phyloP scores from a whole-genome alignment of 75 land plant species.

The Sequoiadendron giganteum region DNA sequence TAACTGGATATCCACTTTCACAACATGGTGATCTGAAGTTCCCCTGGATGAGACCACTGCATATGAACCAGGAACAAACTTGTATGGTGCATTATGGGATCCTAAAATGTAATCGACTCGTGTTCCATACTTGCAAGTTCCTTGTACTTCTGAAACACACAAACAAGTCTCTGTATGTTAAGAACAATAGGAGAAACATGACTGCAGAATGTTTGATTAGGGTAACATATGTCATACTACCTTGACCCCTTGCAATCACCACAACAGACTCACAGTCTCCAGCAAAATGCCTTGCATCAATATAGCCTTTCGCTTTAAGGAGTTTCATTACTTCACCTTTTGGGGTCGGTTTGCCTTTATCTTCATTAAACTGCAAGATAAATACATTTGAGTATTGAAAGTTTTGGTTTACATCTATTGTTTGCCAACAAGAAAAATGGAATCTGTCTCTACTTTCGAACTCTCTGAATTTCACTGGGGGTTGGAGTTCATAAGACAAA shows the following conservation, averaged over 20 bases:
- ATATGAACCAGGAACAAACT: conserved; percentile 75
- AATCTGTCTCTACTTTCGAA: neutral
- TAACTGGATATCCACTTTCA: conserved; percentile 48
- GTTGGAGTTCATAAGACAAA: conserved; percentile 14
- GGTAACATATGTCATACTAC: conserved; percentile 16
- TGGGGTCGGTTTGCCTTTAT: conserved; percentile 75
- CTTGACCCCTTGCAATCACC: conserved; percentile 72
- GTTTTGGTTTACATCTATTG: neutral
- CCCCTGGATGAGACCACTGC: conserved; percentile 66
- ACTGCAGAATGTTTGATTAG: neutral
- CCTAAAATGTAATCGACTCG: conserved; percentile 67
- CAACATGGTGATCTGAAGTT: conserved; percentile 80
- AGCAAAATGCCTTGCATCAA: conserved; percentile 69
- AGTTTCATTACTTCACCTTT: conserved; percentile 63
- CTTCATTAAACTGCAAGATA: conserved; percentile 53
- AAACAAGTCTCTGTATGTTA: neutral
- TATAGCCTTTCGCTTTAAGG: conserved; percentile 48
- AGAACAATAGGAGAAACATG: neutral
- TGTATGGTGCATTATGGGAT: conserved; percentile 57
- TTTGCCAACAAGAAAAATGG: neutral
- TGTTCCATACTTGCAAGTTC: conserved; percentile 78
- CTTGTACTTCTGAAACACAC: conserved; percentile 55
- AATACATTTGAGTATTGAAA: neutral
- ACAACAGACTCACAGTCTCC: conserved; percentile 80
- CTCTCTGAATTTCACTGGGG: neutral